Conservation (phyloP, 306 rosid genomes). For the Lithocarpus polystachyus region DNA sequence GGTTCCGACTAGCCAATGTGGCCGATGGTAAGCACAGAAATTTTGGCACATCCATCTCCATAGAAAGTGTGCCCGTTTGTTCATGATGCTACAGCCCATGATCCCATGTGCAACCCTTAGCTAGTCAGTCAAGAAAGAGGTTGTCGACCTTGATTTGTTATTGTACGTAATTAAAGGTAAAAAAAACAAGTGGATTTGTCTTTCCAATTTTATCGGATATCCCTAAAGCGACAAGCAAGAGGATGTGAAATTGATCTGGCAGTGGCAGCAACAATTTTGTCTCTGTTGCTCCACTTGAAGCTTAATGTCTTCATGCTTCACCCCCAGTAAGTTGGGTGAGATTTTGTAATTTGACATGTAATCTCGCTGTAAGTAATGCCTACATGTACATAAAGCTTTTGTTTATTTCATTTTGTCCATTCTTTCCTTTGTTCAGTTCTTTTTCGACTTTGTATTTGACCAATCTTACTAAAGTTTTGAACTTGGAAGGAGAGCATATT, state of each 20-base stretch:
- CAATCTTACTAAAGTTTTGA: not conserved
- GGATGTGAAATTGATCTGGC: conserved; percentile 23
- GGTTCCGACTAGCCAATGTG: conserved; percentile 59
- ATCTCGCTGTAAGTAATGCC: not conserved
- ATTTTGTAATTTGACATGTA: not conserved
- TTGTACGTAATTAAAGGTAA: not conserved
- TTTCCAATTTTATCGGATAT: too few species aligned
- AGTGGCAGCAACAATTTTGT: conserved; percentile 60
- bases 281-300: conserved; percentile 36
- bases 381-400: not conserved
- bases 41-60: conserved; percentile 67
- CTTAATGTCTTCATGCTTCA: conserved; percentile 2
- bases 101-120: conserved; percentile 8
- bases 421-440: not conserved
- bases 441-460: not conserved
- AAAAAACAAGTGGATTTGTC: not conserved
- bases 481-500: not conserved
- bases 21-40: conserved; percentile 90
- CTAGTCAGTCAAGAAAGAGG: conserved; percentile 6
- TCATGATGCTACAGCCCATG: conserved; percentile 5
- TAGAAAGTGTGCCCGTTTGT: conserved; percentile 34
- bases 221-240: not conserved
- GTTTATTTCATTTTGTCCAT: not conserved
- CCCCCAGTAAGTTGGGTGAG: conserved; percentile 7
- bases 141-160: conserved; percentile 4